These are phyloP conservation scores for Thermochaetoides thermophila DNA, from an alignment of 495 filamentous ascomycete species.

Conservation along the genomic window DNA sequence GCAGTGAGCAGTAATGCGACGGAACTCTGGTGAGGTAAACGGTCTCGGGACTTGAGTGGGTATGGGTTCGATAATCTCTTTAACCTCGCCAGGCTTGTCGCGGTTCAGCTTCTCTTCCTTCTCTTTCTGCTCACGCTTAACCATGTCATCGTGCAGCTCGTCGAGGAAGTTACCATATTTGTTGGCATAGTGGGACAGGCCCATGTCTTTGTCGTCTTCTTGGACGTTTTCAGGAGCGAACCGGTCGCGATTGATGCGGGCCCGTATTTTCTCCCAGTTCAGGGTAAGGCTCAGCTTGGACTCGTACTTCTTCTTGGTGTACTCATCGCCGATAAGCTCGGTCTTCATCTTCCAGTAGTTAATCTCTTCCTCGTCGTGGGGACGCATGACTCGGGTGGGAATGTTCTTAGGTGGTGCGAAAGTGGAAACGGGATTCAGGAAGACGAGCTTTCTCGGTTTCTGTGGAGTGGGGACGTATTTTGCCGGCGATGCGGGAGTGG, in stretches of 20 bases:
- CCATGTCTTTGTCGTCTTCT: conserved; percentile 14
- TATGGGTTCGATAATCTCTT: too few species aligned
- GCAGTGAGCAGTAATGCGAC: not conserved
- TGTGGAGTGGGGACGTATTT: conserved; percentile 13
- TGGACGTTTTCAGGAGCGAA: too few species aligned
- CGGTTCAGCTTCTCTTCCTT: not conserved
- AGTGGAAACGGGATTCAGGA: conserved; percentile 13
- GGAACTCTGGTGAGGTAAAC: too few species aligned
- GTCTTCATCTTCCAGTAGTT: conserved; percentile 4
- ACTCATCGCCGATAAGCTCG: conserved; percentile 6
- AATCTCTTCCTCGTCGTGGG: conserved; percentile 3
- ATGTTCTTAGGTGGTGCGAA: conserved; percentile 9
- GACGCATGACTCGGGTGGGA: conserved; percentile 9
- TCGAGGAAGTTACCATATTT: conserved; percentile 9
- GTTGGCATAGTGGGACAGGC: conserved; percentile 3
- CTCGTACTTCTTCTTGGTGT: conserved; percentile 5
- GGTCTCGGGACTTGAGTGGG: too few species aligned
- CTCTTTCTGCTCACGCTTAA: conserved; percentile 3
- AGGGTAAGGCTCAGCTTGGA: too few species aligned
- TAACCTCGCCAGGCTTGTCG: too few species aligned
- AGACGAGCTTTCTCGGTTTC: conserved; percentile 12
- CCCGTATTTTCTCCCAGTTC: too few species aligned
- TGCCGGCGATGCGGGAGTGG: conserved; percentile 5
- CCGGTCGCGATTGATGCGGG: too few species aligned
- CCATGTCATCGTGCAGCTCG: conserved; percentile 5